A percentile compares a stretch with the other conserved stretches of the same genome.
Evolutionary conservation across 2,329 filamentous ascomycete genomes (phyloP).

Genomic region (Phialophora expanda): DNA sequence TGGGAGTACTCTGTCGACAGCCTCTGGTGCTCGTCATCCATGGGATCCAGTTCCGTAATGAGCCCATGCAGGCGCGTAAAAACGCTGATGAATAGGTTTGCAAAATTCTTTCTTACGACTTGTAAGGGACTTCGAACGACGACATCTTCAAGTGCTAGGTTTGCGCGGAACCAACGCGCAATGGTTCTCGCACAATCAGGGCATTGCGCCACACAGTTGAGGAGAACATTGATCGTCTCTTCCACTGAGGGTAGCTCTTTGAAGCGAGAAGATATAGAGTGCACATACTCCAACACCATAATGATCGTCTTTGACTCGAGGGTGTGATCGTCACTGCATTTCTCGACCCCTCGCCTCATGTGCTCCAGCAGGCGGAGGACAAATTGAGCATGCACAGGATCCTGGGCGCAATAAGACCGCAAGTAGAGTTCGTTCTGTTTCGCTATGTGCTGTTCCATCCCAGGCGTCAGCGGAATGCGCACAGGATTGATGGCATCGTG

Average conservation of each 20-base stretch:
- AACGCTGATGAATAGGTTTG: constrained; percentile 26
- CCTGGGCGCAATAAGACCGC: constrained; percentile 78
- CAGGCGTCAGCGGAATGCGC: constrained; percentile 53
- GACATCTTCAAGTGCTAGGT: constrained; percentile 30
- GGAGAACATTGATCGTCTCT: constrained; percentile 61
- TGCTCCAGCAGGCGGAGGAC: constrained; percentile 66
- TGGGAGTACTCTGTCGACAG: constrained; percentile 14
- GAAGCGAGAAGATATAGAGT: constrained; percentile 74
- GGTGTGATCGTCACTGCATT: constrained; percentile 56
- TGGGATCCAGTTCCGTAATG: constrained; percentile 7
- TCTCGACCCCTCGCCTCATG: constrained; percentile 55
- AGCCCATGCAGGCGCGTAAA: constrained; percentile 27
- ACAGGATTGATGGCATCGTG: constrained; percentile 56
- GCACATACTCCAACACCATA: constrained; percentile 65
- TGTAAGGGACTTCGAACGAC: constrained; percentile 34
- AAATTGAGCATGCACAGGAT: constrained; percentile 72
- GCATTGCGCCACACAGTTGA: constrained; percentile 53
- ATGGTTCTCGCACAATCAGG: constrained; percentile 32
- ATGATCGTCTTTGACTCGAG: constrained; percentile 53
- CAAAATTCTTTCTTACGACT: constrained; percentile 34
- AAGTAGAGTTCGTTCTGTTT: constrained; percentile 75
- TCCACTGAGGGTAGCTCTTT: constrained; percentile 71
- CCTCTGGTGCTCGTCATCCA: constrained; percentile 11
- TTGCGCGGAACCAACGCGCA: constrained; percentile 31
- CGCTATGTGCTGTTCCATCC: constrained; percentile 63